A percentile compares a stretch with the other conserved stretches of the same genome.
Conservation (phyloP, 768 basidiomycete species). For the Neoboletus magnificus region DNA sequence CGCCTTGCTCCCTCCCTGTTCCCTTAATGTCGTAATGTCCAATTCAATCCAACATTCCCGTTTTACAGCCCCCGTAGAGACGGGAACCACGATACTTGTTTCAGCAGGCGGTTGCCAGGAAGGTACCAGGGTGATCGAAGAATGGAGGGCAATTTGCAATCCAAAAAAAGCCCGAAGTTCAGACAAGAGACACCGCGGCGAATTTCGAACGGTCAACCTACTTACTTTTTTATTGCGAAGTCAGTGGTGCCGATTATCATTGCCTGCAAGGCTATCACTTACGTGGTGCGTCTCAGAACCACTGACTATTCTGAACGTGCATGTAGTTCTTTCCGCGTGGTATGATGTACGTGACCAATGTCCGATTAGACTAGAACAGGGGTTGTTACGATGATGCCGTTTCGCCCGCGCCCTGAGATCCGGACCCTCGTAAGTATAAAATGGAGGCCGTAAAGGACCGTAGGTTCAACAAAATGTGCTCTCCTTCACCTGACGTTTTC, state of each 20-base stretch:
- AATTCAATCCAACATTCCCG: constrained; percentile 8
- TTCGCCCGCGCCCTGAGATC: constrained; percentile 1
- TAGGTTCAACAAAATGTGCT: constrained; percentile 11
- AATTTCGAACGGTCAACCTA: constrained; percentile 11
- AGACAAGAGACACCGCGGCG: constrained; percentile 29
- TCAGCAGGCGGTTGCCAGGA: constrained; percentile 4
- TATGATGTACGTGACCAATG: not conserved
- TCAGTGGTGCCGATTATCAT: constrained; percentile 18
- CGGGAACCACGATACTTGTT: constrained; percentile 14
- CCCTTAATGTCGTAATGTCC: constrained; percentile 19
- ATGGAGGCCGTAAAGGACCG: not conserved
- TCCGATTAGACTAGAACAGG: constrained; percentile 10
- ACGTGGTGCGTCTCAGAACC: constrained; percentile 20
- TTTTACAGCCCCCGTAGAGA: constrained; percentile 1
- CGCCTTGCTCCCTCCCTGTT: not conserved
- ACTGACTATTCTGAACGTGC: constrained; percentile 9
- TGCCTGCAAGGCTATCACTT: constrained; percentile 19
- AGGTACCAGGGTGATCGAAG: constrained; percentile 19
- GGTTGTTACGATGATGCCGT: constrained; percentile 4
- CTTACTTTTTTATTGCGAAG: constrained; percentile 12
- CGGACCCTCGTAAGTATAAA: constrained; percentile 19
- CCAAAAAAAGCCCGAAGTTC: constrained; percentile 11
- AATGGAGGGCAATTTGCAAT: constrained; percentile 16
- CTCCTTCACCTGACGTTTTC: not conserved
- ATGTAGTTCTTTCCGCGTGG: constrained; percentile 12